Evolutionary conservation across 75 land plant genomes (phyloP).

Genomic region (Sequoia sempervirens): DNA sequence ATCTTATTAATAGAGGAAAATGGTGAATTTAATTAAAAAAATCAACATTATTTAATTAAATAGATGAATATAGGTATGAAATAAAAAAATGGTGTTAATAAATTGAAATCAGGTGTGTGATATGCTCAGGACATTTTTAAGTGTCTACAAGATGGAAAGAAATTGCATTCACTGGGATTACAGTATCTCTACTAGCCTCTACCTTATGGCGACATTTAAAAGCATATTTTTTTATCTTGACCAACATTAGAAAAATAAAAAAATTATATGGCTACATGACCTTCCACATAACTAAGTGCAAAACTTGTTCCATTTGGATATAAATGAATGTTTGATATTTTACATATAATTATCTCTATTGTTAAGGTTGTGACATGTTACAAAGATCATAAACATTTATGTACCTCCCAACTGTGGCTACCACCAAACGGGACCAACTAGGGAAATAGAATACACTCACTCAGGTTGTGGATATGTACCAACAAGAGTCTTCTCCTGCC

Average conservation of each 20-base stretch:
- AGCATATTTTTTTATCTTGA: conserved; percentile 95
- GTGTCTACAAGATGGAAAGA: conserved; percentile 99
- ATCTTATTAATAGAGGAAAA: too few species aligned
- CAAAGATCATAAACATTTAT: conserved; percentile 94
- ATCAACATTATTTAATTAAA: too few species aligned
- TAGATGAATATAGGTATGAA: too few species aligned
- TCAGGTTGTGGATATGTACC: too few species aligned
- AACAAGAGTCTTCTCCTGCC: too few species aligned
- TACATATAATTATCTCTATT: conserved; percentile 83
- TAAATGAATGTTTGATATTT: conserved; percentile 98
- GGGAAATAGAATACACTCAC: too few species aligned
- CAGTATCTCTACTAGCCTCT: conserved; percentile 91
- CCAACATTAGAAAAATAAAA: conserved; percentile 85
- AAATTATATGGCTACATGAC: conserved; percentile 98
- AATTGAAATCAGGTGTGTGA: too few species aligned
- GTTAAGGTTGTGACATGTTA: conserved; percentile 97
- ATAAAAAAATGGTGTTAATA: too few species aligned
- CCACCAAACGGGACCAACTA: too few species aligned
- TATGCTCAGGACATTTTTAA: too few species aligned
- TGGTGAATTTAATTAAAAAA: too few species aligned
- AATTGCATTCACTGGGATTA: conserved; percentile 94
- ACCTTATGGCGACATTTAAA: conserved; percentile 96
- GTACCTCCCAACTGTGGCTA: conserved; percentile 96
- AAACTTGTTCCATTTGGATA: conserved; percentile 80
- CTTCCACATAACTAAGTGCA: conserved; percentile 99